Base-by-base conservation (phyloP, 768 basidiomycete genomes). In the Glaciozyma antarctica region DNA sequence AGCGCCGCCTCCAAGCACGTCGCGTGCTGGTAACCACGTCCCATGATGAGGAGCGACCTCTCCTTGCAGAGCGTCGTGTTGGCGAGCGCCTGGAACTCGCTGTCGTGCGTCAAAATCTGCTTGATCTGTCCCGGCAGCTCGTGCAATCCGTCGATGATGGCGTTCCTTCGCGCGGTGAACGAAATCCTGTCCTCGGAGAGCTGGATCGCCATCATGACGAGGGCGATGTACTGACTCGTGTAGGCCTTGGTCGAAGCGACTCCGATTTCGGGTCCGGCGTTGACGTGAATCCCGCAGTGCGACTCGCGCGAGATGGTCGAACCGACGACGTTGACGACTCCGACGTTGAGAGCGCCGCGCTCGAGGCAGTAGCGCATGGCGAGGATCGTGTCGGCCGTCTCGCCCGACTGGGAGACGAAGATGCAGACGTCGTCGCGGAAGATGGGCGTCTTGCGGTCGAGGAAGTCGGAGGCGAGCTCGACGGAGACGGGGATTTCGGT, bases 231-330 rank as follows among this genome's bases (percentile, higher is more conserved):
- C 22, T 22, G 48, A 54, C 24, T 58, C 48, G 21, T 19, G 66
- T 68, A 72, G 24, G 69, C 87, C 84, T 99, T 99, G 65, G 95
- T 98, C 22, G 92, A 97, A 8, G 95, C 95, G 65, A 99, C 95
- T 82, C 95, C 94, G 70, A 99, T 92, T 81, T 98, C 93, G 61
- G 93, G 93, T 24, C 92, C 92, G 73, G 92, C 95, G 75, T 99
- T 99, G 81, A 99, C 97, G 80, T 98, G 95, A 60, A 99, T 86
- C 87, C 95, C 95, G 69, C 92, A 95, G 80, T 99, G 95, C 4
- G 93, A 92, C 79, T 98, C 92, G 75, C 94, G 88, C 56, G 65
- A 65, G 58, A 98, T 84, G 5, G 94, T 97, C 28, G 92, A 95
- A 57, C 95, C 95, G 73, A 99, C 95, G 44, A 91, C 93, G 81